A percentile compares a stretch with the other conserved stretches of the same genome.
Evolutionary conservation across 2,329 filamentous ascomycete genomes (phyloP).

Genomic region (Karstenula rhodostoma): DNA sequence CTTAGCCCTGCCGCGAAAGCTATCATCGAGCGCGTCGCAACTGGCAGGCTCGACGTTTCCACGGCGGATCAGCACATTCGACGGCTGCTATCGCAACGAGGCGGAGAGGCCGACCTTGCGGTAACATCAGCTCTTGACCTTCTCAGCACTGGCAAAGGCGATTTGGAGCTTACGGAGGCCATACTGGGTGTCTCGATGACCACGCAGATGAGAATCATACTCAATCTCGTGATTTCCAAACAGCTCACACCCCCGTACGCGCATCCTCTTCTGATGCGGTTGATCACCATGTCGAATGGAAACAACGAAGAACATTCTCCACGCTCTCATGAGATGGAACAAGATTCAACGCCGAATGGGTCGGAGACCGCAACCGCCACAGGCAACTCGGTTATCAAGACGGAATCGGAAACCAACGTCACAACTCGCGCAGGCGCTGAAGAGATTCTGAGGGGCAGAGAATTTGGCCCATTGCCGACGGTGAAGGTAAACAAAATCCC

Average conservation of each 20-base stretch:
- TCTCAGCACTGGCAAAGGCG: background rate
- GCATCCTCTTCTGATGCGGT: background rate
- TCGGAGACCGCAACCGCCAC: no score
- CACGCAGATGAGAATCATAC: background rate
- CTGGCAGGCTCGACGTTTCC: background rate
- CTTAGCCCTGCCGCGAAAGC: background rate
- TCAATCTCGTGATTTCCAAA: background rate
- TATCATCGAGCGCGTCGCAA: background rate
- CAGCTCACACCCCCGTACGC: background rate
- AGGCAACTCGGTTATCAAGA: no score
- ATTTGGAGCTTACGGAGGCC: background rate
- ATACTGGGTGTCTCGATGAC: background rate
- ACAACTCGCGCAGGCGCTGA: no score
- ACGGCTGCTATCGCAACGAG: background rate
- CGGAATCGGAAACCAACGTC: no score
- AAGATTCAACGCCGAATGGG: background rate
- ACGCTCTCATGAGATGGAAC: background rate
- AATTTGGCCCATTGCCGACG: no score
- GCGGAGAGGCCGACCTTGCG: background rate
- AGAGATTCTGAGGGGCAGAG: no score
- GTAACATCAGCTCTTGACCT: background rate
- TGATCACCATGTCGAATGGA: background rate
- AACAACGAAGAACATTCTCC: no score
- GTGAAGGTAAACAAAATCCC: no score
- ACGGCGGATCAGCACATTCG: background rate